Evolutionary conservation across 225 moss, liverwort and hornwort genomes (phyloP), one percentile per base, ranked within the genome.

Genomic region (Anthoceros angustus): DNA sequence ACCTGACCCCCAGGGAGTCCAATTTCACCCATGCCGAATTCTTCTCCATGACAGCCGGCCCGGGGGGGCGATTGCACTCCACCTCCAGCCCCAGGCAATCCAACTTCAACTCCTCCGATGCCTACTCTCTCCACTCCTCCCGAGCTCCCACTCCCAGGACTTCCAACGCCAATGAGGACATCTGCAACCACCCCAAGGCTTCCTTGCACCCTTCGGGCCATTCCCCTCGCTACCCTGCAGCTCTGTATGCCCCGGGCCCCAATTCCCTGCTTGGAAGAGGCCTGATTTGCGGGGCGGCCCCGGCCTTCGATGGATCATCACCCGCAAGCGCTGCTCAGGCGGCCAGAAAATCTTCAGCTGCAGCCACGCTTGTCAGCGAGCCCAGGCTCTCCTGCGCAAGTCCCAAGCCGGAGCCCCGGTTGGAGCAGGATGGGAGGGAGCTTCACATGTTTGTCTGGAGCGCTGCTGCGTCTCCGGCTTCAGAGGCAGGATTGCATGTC

Each of bases 21-120:
- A 98, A 80, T 75, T 89, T 98, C 74, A 98, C 86, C 69, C 89
- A 92, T 61, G 87, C 82, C 18, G 98, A 98, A 62, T 86, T 92
- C 40, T 92, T 86, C 70, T 86, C 88, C 6, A 94, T 94, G 94
- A 90, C 90, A 73, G 48, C 84, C 38, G 88, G 79, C 1, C 39
- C 78, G 63, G 91, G 63, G 65, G 87, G 66, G 70, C 32, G 32
- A 32, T 32, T 32, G 32, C 32, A 32, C 4, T 32, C 32, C 32
- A 86, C 23, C n/a, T 2, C 55, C 55, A 55, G 73, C 79, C 90
- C 88, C 64, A 81, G 98, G 11, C 98, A 85, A 69, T 98, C 98
- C 39, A 92, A 98, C 77, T 89, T 92, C 75, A 88, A 87, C 39
- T 84, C 87, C 4, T 89, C 89, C 2, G 98, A 92, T 63, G 84